Evolutionary conservation across 169 alveolate species (phyloP).

Genomic region (Cryptosporidium canis): DNA sequence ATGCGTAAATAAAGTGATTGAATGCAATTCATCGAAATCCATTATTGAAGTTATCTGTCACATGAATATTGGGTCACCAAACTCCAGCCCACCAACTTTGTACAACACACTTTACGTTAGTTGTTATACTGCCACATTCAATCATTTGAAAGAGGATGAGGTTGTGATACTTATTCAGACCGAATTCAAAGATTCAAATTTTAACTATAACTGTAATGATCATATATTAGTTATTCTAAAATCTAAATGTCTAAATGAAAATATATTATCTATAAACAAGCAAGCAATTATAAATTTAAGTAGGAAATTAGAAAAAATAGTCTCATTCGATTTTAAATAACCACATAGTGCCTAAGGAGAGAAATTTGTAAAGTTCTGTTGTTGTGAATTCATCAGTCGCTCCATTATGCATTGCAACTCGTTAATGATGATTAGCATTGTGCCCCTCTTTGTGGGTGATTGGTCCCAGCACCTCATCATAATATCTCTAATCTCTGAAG

Average conservation of each 20-base stretch:
- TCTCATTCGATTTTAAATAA: background rate
- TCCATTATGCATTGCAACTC: slow-evolving; percentile 22
- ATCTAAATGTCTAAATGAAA: slow-evolving; percentile 38
- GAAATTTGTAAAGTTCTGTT: background rate
- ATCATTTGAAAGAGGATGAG: slow-evolving; percentile 8
- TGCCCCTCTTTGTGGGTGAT: slow-evolving; percentile 67
- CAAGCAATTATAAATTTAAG: slow-evolving; percentile 29
- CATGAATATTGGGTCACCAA: slow-evolving; percentile 29
- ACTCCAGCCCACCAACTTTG: slow-evolving; percentile 55
- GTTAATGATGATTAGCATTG: slow-evolving; percentile 41
- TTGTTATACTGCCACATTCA: slow-evolving; percentile 5
- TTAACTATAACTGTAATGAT: background rate
- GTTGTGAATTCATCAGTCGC: background rate
- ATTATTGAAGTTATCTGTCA: slow-evolving; percentile 12
- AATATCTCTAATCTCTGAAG: slow-evolving; percentile 43
- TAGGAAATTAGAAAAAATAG: slow-evolving; percentile 51
- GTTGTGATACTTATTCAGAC: slow-evolving; percentile 19
- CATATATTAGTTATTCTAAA: slow-evolving; percentile 17
- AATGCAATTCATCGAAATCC: slow-evolving; percentile 22
- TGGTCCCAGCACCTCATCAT: slow-evolving; percentile 76
- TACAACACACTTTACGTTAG: slow-evolving; percentile 29
- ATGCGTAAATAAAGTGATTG: background rate
- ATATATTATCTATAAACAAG: slow-evolving; percentile 14
- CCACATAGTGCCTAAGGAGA: background rate
- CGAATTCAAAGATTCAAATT: slow-evolving; percentile 33